phyloP scores from a whole-genome alignment of 306 rosid species.

The Corylus americana region DNA sequence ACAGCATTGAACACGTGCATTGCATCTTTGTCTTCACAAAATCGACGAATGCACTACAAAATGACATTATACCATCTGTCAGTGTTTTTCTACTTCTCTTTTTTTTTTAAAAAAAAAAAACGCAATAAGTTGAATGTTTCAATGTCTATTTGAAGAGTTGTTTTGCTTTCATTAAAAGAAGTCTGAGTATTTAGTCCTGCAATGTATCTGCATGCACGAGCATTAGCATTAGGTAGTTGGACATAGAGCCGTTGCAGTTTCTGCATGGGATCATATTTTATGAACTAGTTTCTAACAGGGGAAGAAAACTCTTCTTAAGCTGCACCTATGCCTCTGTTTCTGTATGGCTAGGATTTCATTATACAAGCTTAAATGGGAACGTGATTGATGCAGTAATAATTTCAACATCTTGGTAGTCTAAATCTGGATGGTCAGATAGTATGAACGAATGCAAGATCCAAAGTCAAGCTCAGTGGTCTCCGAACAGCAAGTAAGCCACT shows the following conservation, averaged over 20 bases:
- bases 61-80: constrained; percentile 18
- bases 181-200: neutral
- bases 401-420: neutral
- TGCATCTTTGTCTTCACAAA: constrained; percentile 44
- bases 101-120: neutral
- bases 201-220: neutral
- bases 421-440: neutral
- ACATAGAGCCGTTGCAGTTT: constrained; percentile 1
- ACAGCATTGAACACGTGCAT: constrained; percentile 44
- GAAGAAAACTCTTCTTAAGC: neutral
- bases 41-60: constrained; percentile 56
- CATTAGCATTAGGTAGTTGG: neutral
- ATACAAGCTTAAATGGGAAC: neutral
- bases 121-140: neutral
- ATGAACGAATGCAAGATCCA: neutral
- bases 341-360: neutral
- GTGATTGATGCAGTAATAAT: neutral
- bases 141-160: neutral
- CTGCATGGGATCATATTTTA: neutral
- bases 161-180: too few species aligned
- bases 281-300: neutral
- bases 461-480: too few species aligned
- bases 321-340: neutral
- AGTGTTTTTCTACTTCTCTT: neutral
- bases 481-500: too few species aligned